Conservation (phyloP, 2,329 filamentous ascomycete genomes). For the Fusarium praegraminearum region DNA sequence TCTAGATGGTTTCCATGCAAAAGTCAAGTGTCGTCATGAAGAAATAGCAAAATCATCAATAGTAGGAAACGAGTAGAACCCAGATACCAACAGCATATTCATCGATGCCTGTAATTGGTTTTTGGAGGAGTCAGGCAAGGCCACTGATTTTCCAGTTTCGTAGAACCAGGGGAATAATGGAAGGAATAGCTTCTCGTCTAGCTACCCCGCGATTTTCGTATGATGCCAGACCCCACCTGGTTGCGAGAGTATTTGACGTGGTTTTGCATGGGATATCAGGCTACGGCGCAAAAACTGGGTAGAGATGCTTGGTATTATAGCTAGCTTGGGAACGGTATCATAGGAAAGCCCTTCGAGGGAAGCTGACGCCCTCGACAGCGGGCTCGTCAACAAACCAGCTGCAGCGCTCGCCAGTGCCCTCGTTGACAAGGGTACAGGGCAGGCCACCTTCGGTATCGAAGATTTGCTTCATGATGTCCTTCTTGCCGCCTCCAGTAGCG, state of each 20-base stretch:
- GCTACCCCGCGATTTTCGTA: conserved; percentile 37
- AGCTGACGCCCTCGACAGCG: conserved; percentile 86
- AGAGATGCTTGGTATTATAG: conserved; percentile 20
- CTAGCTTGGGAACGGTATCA: conserved; percentile 45
- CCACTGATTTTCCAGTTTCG: conserved; percentile 1
- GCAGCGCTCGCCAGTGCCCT: conserved; percentile 83
- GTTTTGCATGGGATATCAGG: conserved; percentile 22
- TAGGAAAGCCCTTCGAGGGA: conserved; percentile 78
- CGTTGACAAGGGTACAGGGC: conserved; percentile 90
- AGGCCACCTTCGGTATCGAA: conserved; percentile 83
- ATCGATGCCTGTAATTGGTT: conserved; percentile 19
- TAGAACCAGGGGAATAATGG: background rate
- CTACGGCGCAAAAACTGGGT: conserved; percentile 20
- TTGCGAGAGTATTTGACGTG: conserved; percentile 16
- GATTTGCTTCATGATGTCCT: conserved; percentile 91
- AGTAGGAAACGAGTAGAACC: background rate
- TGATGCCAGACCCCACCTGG: conserved; percentile 24
- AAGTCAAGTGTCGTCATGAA: conserved; percentile 11
- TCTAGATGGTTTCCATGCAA: conserved; percentile 45
- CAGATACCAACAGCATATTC: conserved; percentile 5
- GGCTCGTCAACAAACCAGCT: conserved; percentile 95
- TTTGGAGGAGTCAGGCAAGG: conserved; percentile 7
- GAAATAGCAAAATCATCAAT: conserved; percentile 31
- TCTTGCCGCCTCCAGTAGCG: conserved; percentile 89
- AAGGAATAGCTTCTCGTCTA: conserved; percentile 28